Evolutionary conservation across 2,329 filamentous ascomycete species (phyloP), one percentile per base, ranked within the genome.

Genomic region (Lecanicillium sp.): DNA sequence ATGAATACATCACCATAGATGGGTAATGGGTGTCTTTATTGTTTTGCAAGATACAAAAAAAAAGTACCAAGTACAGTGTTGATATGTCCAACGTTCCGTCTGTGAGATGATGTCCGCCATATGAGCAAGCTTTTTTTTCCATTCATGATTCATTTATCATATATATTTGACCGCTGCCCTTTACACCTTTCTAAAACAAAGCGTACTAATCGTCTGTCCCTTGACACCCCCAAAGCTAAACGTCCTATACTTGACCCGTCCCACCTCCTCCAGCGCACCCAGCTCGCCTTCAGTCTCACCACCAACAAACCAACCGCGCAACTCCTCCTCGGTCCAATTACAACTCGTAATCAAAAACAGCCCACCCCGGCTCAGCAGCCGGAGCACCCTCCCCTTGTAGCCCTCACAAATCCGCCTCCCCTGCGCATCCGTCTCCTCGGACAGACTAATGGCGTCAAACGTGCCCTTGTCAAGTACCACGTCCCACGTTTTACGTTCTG

Each of bases 381-480:
- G 64, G 44, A 81, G 66, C 22, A 90, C 80, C 37, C 78, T 76
- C 33, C 72, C 70, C 34, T 77, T 74, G 64, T 98, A 98, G 4
- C 72, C 71, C 58, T 94, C 86, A 56, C 79, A 84, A 11, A 84
- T 69, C 39, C 83, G 73, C 28, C 75, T 65, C 1, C 74, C 79
- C 12, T 59, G 56, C 37, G 63, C 62, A 47, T 70, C 67, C 20
- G 55, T 59, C 47, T 80, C 77, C 41, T 71, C 69, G 38, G 72
- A 77, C n/a, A 97, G 67, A 36, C 81, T 88, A 25, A 98, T 84
- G 10, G 92, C 92, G 66, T 98, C 92, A 58, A 97, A 98, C 1
- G 92, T 98, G 32, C 92, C 92, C 65, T 98, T 98, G 63, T 98
- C 92, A n/a, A 96, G 74, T 0, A 96, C 82, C 0, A 96, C 78